Base-by-base conservation (phyloP, 2,329 filamentous ascomycete species). In the Fusarium algeriense region DNA sequence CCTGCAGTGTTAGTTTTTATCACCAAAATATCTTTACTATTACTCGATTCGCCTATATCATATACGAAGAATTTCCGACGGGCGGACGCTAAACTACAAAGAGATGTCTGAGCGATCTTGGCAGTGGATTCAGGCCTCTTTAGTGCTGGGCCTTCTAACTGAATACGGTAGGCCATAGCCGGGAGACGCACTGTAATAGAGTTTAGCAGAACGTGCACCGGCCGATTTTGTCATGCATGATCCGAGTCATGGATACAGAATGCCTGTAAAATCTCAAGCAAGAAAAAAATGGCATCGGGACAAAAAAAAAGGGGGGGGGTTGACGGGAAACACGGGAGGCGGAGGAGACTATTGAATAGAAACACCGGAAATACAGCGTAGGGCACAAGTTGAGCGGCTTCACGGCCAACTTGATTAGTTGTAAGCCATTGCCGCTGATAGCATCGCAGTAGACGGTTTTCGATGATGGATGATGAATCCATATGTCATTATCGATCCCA, bases 1-100 rank as follows among this genome's bases (percentile, higher is more conserved):
- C 34, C 40, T 34, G 53, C 34, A 58, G 40, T 30, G 13, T n/a
- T 52, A 20, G 35, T 32, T 63, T 43, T 58, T 45, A 46, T 55
- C 28, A 55, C 40, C 15, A 55, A 46, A 34, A 28, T 28, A 46
- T 23, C 23, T 32, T 26, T 48, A 14, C 30, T 35, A 48, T 35
- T 15, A n/a, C 34, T 48, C 53, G n/a, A 55, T 55, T 55, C 53
- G 53, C 53, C 53, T 55, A 55, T 48, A 48, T 35, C 30, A 48
- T 5, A 46, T 15, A 48, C 53, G 53, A 65, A 35, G 60, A 62
- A 64, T 41, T 54, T 56, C 67, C 67, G 67, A 59, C 17, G 20
- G n/a, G 30, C 46, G 52, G 58, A 26, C 32, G 60, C 37, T 50
- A 62, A 43, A 30, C 60, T 54, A 13, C 23, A 61, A 61, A 37